Base-by-base conservation (phyloP, 106 monocot species). In the Hemerocallis citrina region DNA sequence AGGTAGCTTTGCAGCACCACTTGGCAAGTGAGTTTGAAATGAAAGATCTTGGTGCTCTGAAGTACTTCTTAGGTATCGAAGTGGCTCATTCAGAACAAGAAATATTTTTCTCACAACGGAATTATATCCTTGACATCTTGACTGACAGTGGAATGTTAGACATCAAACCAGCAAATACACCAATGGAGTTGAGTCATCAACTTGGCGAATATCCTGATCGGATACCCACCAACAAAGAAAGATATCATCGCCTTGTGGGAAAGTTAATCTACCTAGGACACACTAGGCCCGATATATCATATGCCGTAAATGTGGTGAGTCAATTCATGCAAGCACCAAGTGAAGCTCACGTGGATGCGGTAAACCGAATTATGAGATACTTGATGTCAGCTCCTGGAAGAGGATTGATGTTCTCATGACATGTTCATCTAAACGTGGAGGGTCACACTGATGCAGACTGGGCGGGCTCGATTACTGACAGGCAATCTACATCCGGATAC, bases 31-130 rank as follows among this genome's bases (percentile, higher is more conserved):
- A 45, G 1, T 31, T 64, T 64, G 7, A 64, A 64, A 49, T 64
- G 29, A 64, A 64, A 64, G 48, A 64, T 64, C 15, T 63, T n/a
- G 33, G 63, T n/a, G 30, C 20, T 33, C 43, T 1, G 12, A 32
- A 28, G 17, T 4, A 29, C 45, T 61, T 24, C 61, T 27, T 46
- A 62, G 42, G 42, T n/a, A n/a, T n/a, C n/a, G n/a, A n/a, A n/a
- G n/a, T n/a, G n/a, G n/a, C n/a, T n/a, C n/a, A n/a, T n/a, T n/a
- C n/a, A n/a, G n/a, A n/a, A n/a, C n/a, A n/a, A n/a, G n/a, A n/a
- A n/a, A n/a, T n/a, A n/a, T n/a, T n/a, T n/a, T n/a, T n/a, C n/a
- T n/a, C n/a, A n/a, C n/a, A n/a, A n/a, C n/a, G n/a, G n/a, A n/a
- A n/a, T n/a, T n/a, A n/a, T n/a, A n/a, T n/a, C n/a, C n/a, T n/a